Percentiles rank a stretch among this genome's conserved stretches.
Conservation (phyloP, 1,284 basidiomycete genomes). For the Moesziomyces antarcticus region DNA sequence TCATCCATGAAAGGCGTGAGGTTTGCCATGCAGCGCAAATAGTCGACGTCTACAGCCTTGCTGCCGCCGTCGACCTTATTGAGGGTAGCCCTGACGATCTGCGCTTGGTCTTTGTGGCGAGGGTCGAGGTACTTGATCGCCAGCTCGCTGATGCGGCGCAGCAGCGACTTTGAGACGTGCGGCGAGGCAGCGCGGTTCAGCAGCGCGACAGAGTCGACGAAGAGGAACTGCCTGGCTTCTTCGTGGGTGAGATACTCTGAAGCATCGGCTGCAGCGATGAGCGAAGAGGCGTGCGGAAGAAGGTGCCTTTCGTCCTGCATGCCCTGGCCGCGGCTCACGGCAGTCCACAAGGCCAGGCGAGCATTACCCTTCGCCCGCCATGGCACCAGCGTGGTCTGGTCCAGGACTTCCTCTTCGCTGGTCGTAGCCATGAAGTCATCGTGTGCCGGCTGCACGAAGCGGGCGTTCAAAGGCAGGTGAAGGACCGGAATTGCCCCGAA, state of each 20-base stretch:
- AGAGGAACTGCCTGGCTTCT: slow-evolving; percentile 17
- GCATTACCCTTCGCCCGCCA: slow-evolving; percentile 13
- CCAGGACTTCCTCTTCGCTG: slow-evolving; percentile 1
- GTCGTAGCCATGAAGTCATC: slow-evolving; percentile 22
- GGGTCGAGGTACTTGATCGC: slow-evolving; percentile 20
- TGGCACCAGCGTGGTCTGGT: slow-evolving; percentile 1
- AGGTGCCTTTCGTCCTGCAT: neutral
- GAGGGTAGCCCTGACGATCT: slow-evolving; percentile 10
- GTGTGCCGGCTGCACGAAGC: neutral
- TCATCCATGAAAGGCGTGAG: slow-evolving; percentile 23
- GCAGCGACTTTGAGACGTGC: neutral
- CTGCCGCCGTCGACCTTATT: neutral
- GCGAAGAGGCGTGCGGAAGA: slow-evolving; percentile 5
- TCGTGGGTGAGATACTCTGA: slow-evolving; percentile 14
- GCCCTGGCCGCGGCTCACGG: slow-evolving; percentile 13
- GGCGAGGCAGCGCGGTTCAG: neutral
- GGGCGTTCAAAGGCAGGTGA: slow-evolving; percentile 12
- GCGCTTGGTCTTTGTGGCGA: slow-evolving; percentile 12
- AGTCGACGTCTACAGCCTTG: neutral
- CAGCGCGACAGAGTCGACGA: slow-evolving; percentile 9
- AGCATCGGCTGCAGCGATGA: slow-evolving; percentile 15
- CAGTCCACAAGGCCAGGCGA: slow-evolving; percentile 24
- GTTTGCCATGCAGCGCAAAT: slow-evolving; percentile 9
- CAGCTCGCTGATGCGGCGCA: slow-evolving; percentile 16
- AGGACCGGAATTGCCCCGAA: slow-evolving; percentile 22